Percentiles rank a stretch among this genome's conserved stretches.
Evolutionary conservation across 2,329 filamentous ascomycete species (phyloP).

Genomic region (Ophiobolus disseminans): DNA sequence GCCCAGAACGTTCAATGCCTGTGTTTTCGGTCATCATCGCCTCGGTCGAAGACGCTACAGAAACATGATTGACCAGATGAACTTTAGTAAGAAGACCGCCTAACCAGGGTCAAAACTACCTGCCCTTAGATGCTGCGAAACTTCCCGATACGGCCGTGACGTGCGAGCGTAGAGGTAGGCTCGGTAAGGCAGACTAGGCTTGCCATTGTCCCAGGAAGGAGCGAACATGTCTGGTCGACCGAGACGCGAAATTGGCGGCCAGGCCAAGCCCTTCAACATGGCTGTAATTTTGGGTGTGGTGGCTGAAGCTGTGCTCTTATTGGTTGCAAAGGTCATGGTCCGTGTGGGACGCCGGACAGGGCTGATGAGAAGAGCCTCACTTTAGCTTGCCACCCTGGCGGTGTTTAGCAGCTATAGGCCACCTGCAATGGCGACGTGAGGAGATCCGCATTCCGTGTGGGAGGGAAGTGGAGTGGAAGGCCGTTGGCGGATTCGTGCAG

Average conservation of each 20-base stretch:
- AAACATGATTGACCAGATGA: constrained; percentile 11
- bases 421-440: background rate
- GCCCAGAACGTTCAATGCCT: constrained; percentile 18
- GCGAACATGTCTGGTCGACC: background rate
- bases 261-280: background rate
- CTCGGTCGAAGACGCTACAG: constrained; percentile 1
- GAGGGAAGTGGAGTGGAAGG: background rate
- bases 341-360: constrained; percentile 3
- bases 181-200: constrained; percentile 12
- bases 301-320: background rate
- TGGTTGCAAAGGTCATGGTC: background rate
- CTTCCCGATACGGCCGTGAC: constrained; percentile 16
- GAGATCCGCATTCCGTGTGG: background rate
- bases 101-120: constrained; percentile 25
- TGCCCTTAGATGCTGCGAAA: constrained; percentile 10
- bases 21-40: constrained; percentile 17
- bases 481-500: too few relatives aligned
- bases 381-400: constrained; percentile 1
- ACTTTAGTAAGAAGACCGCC: constrained; percentile 13
- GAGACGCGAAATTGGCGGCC: background rate
- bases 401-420: background rate
- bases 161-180: constrained; percentile 13
- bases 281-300: background rate
- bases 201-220: constrained; percentile 9
- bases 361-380: constrained; percentile 2